A percentile compares a stretch with the other conserved stretches of the same genome.
Evolutionary conservation across 495 filamentous ascomycete genomes (phyloP).

Genomic region (Tuber calosporum): DNA sequence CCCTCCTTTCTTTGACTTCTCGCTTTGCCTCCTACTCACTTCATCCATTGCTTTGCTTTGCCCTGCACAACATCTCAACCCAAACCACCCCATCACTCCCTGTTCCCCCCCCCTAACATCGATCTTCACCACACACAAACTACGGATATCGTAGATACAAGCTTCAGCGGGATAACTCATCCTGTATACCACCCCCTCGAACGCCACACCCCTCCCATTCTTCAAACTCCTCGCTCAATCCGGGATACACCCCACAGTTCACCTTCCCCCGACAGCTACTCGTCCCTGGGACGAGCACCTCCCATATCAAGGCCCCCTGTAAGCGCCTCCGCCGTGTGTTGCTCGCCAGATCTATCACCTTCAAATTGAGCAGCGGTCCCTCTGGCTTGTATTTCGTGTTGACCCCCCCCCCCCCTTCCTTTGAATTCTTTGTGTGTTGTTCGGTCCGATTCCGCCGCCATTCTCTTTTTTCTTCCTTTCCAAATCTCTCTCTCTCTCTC

Average conservation of each 20-base stretch:
- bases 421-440: slow-evolving; percentile 21
- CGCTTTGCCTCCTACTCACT: background rate
- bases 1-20: background rate
- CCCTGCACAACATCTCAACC: background rate
- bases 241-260: slow-evolving; percentile 22
- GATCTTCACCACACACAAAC: background rate
- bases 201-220: background rate
- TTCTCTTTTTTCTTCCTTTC: slow-evolving; percentile 13
- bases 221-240: background rate
- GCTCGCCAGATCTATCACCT: slow-evolving; percentile 26
- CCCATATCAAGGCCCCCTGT: slow-evolving; percentile 25
- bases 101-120: background rate
- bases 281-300: slow-evolving; percentile 17
- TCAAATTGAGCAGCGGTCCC: slow-evolving; percentile 29
- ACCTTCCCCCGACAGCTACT: slow-evolving; percentile 23
- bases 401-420: slow-evolving; percentile 15
- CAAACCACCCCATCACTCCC: background rate
- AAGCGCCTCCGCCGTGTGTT: slow-evolving; percentile 31
- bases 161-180: background rate
- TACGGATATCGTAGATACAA: background rate
- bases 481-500: background rate
- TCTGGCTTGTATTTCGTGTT: slow-evolving; percentile 23
- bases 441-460: slow-evolving; percentile 24
- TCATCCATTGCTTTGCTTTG: background rate
- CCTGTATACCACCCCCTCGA: slow-evolving; percentile 1